Base-by-base conservation (phyloP, 805 yeast species). In the Lipomyces sp. region DNA sequence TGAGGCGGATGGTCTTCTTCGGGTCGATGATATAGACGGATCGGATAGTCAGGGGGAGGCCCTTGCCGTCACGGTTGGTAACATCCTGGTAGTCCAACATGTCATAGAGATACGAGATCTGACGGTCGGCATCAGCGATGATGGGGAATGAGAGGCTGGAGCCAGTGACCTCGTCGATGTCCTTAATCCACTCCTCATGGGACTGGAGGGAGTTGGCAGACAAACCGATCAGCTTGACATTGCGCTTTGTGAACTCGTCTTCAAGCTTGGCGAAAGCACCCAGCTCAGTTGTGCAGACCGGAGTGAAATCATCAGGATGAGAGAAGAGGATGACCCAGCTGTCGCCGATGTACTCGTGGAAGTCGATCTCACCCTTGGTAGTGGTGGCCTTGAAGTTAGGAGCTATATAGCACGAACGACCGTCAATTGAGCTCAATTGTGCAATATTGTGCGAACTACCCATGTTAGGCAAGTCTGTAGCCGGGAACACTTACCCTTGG, bases 301-400 rank as follows among this genome's bases (percentile, higher is more conserved):
- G 98, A 29, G 98, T 92, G 85, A 90, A 93, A 79, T 93, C 98
- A 71, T 92, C 97, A 71, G 98, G 98, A 80, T 92, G 98, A 13
- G 97, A 91, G 82, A 92, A 92, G 73, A 92, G 83, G 60, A 92
- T 88, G 64, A 88, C 88, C 98, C 98, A 92, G 39, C 87, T 84
- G 80, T 90, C 86, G 57, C 94, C 96, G 73, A 92, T 82, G 84
- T 82, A 92, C 72, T 92, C 88, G 82, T 92, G 94, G 87, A 92
- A 92, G 74, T 89, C 85, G 77, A 92, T 86, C 70, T 87, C 86
- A 67, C 98, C 98, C 72, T 84, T 84, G 68, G 97, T 89, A 66
- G 97, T 86, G 67, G 88, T 88, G 69, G 96, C 92, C 69, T 83
- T 81, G 84, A 92, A 93, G 79, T 93, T 87, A 78, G 98, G 98